Percentiles rank a stretch among this genome's conserved stretches.
These are phyloP conservation scores for Coelastrella sp. DNA, from an alignment of 139 green algal genomes.

Conservation along the genomic window DNA sequence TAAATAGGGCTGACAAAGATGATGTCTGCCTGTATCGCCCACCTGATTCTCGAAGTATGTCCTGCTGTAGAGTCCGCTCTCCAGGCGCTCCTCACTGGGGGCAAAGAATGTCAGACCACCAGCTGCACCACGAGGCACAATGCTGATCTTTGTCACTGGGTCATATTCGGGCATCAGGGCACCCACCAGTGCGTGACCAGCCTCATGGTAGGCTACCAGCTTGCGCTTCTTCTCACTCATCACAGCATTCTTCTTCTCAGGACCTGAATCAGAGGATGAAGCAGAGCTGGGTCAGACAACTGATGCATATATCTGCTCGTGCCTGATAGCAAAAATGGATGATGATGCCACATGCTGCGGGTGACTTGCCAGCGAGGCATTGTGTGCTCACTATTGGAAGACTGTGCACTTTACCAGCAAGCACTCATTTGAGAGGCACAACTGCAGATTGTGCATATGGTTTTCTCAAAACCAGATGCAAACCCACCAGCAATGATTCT, in stretches of 20 bases:
- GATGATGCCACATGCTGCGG: too few species aligned
- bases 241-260: constrained; percentile 98
- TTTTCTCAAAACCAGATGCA: too few species aligned
- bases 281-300: too few species aligned
- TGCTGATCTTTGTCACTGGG: constrained; percentile 99
- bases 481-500: constrained; percentile 88
- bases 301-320: too few species aligned
- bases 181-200: constrained; percentile 90
- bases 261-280: too few species aligned
- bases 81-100: constrained; percentile 90
- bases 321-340: too few species aligned
- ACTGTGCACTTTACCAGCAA: too few species aligned
- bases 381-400: too few species aligned
- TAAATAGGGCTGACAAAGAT: too few species aligned
- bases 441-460: too few species aligned
- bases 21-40: neutral
- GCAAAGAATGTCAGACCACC: constrained; percentile 98
- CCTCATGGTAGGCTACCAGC: constrained; percentile 98
- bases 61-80: constrained; percentile 90
- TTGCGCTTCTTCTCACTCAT: constrained; percentile 96
- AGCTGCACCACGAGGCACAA: constrained; percentile 95
- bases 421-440: too few species aligned
- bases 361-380: too few species aligned
- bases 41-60: constrained; percentile 89
- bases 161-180: constrained; percentile 99